phyloP scores from a whole-genome alignment of 208 protist species.

The Leishmania major region DNA sequence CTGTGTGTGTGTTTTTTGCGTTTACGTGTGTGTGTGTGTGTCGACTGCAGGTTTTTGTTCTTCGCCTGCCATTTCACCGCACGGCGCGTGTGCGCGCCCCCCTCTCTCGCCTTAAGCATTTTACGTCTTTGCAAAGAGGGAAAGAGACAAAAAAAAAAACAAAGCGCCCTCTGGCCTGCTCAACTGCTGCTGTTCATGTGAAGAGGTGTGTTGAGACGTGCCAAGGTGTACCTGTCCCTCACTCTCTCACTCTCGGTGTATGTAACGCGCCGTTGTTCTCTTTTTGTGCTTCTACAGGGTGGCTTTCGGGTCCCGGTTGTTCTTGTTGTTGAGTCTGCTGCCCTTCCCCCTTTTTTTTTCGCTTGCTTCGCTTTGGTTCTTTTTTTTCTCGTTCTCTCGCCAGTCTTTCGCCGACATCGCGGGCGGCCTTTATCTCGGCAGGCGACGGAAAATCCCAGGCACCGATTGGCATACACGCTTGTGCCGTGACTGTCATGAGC shows the following conservation, averaged over 20 bases:
- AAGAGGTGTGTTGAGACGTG: not conserved
- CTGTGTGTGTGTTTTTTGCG: not conserved
- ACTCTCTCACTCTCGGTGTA: not conserved
- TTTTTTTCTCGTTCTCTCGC: not conserved
- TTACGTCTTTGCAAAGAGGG: not conserved
- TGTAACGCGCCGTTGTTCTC: not conserved
- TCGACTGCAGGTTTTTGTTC: conserved; percentile 5
- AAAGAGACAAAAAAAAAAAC: no score
- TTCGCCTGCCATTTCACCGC: not conserved
- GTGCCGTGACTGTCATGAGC: not conserved
- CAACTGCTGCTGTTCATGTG: not conserved
- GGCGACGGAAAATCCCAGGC: not conserved
- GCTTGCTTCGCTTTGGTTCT: not conserved
- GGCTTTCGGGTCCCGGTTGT: no score
- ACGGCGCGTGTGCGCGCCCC: not conserved
- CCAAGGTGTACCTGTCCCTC: not conserved
- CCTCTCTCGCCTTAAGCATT: not conserved
- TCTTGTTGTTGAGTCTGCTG: not conserved
- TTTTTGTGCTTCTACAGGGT: not conserved
- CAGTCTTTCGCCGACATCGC: not conserved
- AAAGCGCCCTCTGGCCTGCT: not conserved
- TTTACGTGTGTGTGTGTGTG: no score
- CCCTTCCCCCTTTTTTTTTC: conserved; percentile 18
- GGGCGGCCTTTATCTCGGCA: not conserved
- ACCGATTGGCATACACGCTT: not conserved